These are phyloP conservation scores for Nicotiana rustica DNA, from an alignment of 305 asterid species.

Conservation along the genomic window DNA sequence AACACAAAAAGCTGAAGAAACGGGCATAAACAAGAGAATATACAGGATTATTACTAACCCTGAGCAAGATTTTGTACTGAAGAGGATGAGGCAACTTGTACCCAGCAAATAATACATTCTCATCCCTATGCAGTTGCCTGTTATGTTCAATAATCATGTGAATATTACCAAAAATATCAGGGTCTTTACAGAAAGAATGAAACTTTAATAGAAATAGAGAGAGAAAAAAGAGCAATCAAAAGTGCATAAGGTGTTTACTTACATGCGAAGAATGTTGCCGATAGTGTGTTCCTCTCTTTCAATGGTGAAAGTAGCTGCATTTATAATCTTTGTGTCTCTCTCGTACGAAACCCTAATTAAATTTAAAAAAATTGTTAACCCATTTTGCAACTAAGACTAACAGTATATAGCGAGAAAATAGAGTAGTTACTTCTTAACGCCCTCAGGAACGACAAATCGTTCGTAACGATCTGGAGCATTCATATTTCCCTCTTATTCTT, in stretches of 20 bases:
- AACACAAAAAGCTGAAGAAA: neutral
- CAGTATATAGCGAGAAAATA: neutral
- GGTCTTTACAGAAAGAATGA: too few species aligned
- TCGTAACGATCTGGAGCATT: slow-evolving; percentile 97
- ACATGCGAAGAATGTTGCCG: slow-evolving; percentile 94
- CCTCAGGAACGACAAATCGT: slow-evolving; percentile 94
- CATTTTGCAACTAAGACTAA: too few species aligned
- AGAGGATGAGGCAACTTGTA: too few species aligned
- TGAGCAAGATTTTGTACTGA: too few species aligned
- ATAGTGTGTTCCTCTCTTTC: slow-evolving; percentile 96
- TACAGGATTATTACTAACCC: slow-evolving; percentile 33
- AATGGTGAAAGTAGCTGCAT: slow-evolving; percentile 86
- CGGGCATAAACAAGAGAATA: neutral
- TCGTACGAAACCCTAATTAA: slow-evolving; percentile 81
- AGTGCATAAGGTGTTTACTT: neutral
- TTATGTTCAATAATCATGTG: neutral
- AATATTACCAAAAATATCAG: neutral
- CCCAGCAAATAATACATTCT: too few species aligned
- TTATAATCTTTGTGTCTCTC: slow-evolving; percentile 92
- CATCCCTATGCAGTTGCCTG: too few species aligned
- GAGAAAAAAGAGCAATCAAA: neutral
- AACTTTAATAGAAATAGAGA: neutral
- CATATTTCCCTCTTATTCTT: slow-evolving; percentile 48
- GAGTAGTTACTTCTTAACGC: slow-evolving; percentile 69
- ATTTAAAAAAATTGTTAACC: neutral